Evolutionary conservation across 495 filamentous ascomycete species (phyloP).

Genomic region (Chaetomium fimeti): DNA sequence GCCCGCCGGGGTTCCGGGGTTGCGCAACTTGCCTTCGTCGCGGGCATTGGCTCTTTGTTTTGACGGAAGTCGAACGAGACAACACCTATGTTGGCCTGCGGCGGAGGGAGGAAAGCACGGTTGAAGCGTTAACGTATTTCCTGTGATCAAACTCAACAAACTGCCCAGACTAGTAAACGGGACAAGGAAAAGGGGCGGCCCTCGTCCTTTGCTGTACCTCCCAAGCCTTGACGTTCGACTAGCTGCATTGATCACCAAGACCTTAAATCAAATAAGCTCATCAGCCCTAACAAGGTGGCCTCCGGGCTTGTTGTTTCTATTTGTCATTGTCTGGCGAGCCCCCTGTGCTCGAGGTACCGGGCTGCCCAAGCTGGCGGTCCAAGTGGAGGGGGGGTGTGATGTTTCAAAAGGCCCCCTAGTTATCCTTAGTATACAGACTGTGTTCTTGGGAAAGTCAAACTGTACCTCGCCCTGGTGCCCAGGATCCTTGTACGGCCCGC

Average conservation of each 20-base stretch:
- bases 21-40: neutral
- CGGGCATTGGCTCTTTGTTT: neutral
- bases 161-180: too few relatives aligned
- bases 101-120: neutral
- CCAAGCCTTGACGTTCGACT: neutral
- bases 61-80: neutral
- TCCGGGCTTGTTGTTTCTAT: neutral
- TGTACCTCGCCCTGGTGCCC: too few relatives aligned
- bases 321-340: neutral
- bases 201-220: neutral
- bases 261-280: constrained; percentile 3
- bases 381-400: neutral
- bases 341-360: neutral
- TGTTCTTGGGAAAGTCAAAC: neutral
- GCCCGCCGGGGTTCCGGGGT: neutral
- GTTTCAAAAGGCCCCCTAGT: neutral
- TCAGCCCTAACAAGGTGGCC: neutral
- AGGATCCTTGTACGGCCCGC: too few relatives aligned
- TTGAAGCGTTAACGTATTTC: too few relatives aligned
- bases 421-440: neutral
- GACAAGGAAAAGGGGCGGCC: too few relatives aligned
- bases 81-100: neutral
- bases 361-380: neutral
- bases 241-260: neutral
- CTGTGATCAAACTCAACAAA: too few relatives aligned